Conservation (phyloP, 2,329 filamentous ascomycete species). For the Alternaria gaisen region DNA sequence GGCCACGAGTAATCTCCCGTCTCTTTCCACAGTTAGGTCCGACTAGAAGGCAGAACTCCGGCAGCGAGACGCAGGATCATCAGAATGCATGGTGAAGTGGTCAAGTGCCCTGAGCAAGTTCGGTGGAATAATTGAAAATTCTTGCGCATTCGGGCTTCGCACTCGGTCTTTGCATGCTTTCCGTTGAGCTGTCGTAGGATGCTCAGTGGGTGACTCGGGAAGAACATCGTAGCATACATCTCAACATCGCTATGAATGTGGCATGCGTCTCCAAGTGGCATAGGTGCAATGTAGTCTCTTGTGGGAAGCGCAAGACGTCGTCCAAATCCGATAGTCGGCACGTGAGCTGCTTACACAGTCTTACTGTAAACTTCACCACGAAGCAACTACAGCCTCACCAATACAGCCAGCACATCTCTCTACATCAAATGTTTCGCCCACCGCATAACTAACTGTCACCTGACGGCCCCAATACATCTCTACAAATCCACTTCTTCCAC, state of each 20-base stretch:
- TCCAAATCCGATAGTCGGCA: not conserved
- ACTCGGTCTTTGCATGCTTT: not conserved
- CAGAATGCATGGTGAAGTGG: slow-evolving; percentile 2
- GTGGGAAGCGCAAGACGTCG: not conserved
- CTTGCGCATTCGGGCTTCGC: not conserved
- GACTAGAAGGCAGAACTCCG: slow-evolving; percentile 5
- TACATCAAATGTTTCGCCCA: not conserved
- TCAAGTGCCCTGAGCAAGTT: not conserved
- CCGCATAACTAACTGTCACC: not conserved
- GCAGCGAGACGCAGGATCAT: not conserved
- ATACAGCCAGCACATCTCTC: not conserved
- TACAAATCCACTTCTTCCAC: not conserved
- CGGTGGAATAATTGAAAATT: not conserved
- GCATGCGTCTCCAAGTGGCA: not conserved
- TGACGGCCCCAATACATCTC: not conserved
- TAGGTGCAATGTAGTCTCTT: not conserved
- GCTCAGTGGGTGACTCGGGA: not conserved
- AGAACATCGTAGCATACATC: not conserved
- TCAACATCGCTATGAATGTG: not conserved
- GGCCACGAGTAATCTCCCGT: slow-evolving; percentile 5
- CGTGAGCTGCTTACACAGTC: not conserved
- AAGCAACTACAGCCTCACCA: not conserved
- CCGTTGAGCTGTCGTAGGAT: not conserved
- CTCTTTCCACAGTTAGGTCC: not conserved
- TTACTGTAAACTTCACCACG: not conserved